phyloP scores from a whole-genome alignment of 371 early-diverging fungal species.

The Rhizopus microsporus region DNA sequence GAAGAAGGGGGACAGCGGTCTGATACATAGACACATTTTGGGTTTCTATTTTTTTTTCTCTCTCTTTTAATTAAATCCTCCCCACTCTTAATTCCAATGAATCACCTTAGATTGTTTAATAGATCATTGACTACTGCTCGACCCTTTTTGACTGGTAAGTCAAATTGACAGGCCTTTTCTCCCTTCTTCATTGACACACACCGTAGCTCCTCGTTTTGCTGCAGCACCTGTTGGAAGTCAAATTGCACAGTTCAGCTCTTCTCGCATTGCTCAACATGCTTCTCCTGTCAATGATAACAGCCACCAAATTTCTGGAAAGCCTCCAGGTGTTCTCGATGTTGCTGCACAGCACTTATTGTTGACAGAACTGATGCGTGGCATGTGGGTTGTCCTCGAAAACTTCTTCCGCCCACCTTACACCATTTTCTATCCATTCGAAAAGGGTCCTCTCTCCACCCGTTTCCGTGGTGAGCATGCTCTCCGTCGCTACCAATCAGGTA shows the following conservation, averaged over 20 bases:
- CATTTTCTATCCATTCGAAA: conserved; percentile 95
- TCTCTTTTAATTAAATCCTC: conserved; percentile 15
- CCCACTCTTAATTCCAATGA: conserved; percentile 22
- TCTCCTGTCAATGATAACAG: conserved; percentile 28
- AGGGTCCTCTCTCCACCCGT: conserved; percentile 90
- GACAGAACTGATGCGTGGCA: conserved; percentile 91
- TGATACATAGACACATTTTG: neutral
- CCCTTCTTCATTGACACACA: neutral
- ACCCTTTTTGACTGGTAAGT: conserved; percentile 15
- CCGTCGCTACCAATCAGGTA: conserved; percentile 94
- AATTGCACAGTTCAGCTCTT: conserved; percentile 42
- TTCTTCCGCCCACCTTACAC: conserved; percentile 97
- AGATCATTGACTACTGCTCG: conserved; percentile 15
- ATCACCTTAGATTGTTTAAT: conserved; percentile 22
- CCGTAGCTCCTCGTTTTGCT: conserved; percentile 35
- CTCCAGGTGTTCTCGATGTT: conserved; percentile 64
- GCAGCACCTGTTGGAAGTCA: conserved; percentile 41
- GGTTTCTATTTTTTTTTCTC: conserved; percentile 6
- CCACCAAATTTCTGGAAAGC: conserved; percentile 40
- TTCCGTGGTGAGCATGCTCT: conserved; percentile 98
- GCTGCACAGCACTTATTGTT: conserved; percentile 84
- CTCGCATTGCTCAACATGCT: conserved; percentile 35
- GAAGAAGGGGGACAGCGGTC: neutral
- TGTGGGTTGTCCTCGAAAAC: conserved; percentile 90
- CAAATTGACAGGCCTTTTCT: conserved; percentile 1